Base-by-base conservation (phyloP, 345 rosid genomes). In the Corymbia maculata region DNA sequence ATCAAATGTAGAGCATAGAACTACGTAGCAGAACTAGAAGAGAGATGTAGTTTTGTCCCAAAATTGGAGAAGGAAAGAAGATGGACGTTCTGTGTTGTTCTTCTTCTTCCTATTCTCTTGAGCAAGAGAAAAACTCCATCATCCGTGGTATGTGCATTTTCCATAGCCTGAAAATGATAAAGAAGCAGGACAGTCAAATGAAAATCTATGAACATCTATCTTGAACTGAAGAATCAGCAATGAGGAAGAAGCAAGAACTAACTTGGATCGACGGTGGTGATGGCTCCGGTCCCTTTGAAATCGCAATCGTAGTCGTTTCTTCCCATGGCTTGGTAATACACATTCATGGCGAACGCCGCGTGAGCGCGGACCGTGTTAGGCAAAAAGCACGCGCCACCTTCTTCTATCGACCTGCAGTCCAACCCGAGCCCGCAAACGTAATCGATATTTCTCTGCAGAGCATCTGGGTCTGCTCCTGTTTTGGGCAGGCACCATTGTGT, bases 361-460 rank as follows among this genome's bases (percentile, higher is more conserved):
- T 96, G 96, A 84, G 96, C 96, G 85, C 92, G 91, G 12, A 95
- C 94, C 3, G 97, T 95, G 47, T 95, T 91, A 1, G 98, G 98
- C 1, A 91, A 26, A 57, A 92, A 96, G 93, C 97, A 95, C 36
- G 89, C 45, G 42, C 97, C 95, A 15, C 86, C 92, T 80, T 87
- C 87, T 13, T 89, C 90, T 88, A 95, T 95, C 36, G 95, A 94
- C 52, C 91, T 88, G 86, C 97, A 96, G 52, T 94, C 93, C 52
- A 92, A 45, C 13, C 94, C 94, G 70, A 93, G 2, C 3, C 98
- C 97, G 80, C 97, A 95, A 6, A 94, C 96, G 47, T 93, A 95
- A 88, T 96, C 97, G 7, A 95, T 92, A 70, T 96, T 96, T 85
- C 95, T 94, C 89, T 95, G 98, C 64, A 96, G 88, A 61, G 90